Percentiles rank a stretch among this genome's conserved stretches.
phyloP scores from a whole-genome alignment of 371 early-diverging fungal genomes.

The Choanephora cucurbitarum region DNA sequence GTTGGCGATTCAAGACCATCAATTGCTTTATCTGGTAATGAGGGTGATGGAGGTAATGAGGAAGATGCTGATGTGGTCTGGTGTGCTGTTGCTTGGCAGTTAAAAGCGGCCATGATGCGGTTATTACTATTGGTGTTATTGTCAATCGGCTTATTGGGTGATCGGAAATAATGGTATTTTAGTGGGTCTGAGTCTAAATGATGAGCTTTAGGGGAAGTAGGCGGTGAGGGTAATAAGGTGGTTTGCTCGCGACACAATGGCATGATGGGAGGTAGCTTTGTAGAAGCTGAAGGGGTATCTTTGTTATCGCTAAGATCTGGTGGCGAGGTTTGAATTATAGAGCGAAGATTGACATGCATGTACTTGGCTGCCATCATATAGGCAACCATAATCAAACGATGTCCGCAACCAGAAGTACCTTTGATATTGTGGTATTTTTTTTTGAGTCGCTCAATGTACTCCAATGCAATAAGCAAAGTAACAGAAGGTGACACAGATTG shows the following conservation, averaged over 20 bases:
- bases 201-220: conserved; percentile 25
- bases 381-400: conserved; percentile 28
- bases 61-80: too few relatives aligned
- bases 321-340: conserved; percentile 15
- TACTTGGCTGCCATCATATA: conserved; percentile 35
- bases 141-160: neutral
- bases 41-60: neutral
- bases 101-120: neutral
- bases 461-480: conserved; percentile 28
- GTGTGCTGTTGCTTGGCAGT: too few relatives aligned
- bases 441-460: conserved; percentile 29
- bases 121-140: neutral
- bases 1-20: neutral
- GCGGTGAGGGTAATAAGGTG: conserved; percentile 21
- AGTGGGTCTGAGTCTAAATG: conserved; percentile 17
- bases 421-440: conserved; percentile 28
- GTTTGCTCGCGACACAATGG: neutral
- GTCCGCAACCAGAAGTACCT: conserved; percentile 32
- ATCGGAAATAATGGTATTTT: conserved; percentile 28
- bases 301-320: neutral
- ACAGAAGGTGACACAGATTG: conserved; percentile 32
- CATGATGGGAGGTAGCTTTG: conserved; percentile 9
- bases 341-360: conserved; percentile 28
- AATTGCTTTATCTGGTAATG: neutral
- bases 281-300: neutral